Base-by-base conservation (phyloP, 306 rosid genomes). In the Trichosanthes truncata region DNA sequence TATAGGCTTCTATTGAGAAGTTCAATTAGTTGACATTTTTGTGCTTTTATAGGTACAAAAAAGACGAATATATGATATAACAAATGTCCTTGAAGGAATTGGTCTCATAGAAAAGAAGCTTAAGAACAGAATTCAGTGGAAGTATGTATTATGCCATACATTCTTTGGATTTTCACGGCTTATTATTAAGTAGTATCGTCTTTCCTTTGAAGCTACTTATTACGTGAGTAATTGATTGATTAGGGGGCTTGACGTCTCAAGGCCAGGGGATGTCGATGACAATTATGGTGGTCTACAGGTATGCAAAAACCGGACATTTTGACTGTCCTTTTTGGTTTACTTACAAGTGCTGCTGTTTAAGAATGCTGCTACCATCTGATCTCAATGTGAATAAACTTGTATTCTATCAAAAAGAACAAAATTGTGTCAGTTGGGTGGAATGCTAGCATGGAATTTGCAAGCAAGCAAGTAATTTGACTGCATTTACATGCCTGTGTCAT, bases 91-190 rank as follows among this genome's bases (percentile, higher is more conserved):
- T 36, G 99, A 95, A 89, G 97, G 97, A 88, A 93, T 95, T 81
- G 99, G 99, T 81, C 99, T 95, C 26, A 95, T 95, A 84, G 99
- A 95, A 83, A 95, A 95, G 88, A 95, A 91, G 85, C 97, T 92
- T 66, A 95, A 95, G 86, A 95, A 95, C 81, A 90, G 97, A 89
- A 95, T 95, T 85, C 98, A 95, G 78, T 92, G 97, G 98, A 95
- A 95, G 98, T 95, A 90, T 62, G 97, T 74, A 74, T 43, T 84
- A 72, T 66, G 49, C 81, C 84, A 72, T 67, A 5, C 40, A n/a
- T 26, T 38, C 78, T 71, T 45, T 6, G 13, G 20, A 36, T 8
- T 79, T 76, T 55, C 76, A 81, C 76, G 68, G 45, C 38, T 46
- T 81, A 41, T 71, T 52, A 74, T 83, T 56, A 82, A 65, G 65